Evolutionary conservation across 2,329 filamentous ascomycete genomes (phyloP), one percentile per base, ranked within the genome.

Genomic region (Leptographium lundbergii): DNA sequence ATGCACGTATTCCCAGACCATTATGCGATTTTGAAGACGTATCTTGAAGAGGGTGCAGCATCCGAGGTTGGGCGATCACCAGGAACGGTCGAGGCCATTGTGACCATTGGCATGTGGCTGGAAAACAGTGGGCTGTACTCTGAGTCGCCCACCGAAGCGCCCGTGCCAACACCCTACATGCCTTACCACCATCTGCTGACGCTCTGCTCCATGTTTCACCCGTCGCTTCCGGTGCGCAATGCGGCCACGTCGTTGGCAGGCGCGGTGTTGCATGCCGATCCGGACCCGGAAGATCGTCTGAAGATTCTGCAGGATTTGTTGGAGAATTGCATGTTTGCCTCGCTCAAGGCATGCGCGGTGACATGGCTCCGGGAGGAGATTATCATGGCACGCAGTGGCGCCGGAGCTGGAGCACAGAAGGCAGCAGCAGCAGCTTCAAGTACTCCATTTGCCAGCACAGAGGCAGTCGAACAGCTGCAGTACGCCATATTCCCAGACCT

Each of bases 321-420:
- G 14, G 82, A 86, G 69, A 83, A 85, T 67, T 86, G 83, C 73
- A 77, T 81, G 64, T 86, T 83, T 64, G 75, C 81, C 2, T 75
- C 78, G 0, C 73, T 87, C 45, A 84, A 85, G 67, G 83, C 80
- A 10, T 82, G 80, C 50, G 83, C 82, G 0, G 76, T 86, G 5
- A 76, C 76, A 4, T 87, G 84, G 84, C 70, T 86, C 39, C 78
- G 81, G 58, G 83, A 86, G 64, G 84, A 86, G 66, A 71, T 86
- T 19, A 74, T 84, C 10, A 68, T 74, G 5, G 19, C 68, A 73
- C 5, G 54, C 51, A 45, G 2, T 51, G 59, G 68, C 32, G 70
- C 68, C 14, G 57, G 57, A 22, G 64, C 63, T 2, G 50, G 22
- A 45, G 19, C 42, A 6, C 42, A 45, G 19, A 51, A 32, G 4